Percentiles rank a stretch among this genome's conserved stretches.
Evolutionary conservation across 305 asterid genomes (phyloP).

Genomic region (Stenogyne calaminthoides): DNA sequence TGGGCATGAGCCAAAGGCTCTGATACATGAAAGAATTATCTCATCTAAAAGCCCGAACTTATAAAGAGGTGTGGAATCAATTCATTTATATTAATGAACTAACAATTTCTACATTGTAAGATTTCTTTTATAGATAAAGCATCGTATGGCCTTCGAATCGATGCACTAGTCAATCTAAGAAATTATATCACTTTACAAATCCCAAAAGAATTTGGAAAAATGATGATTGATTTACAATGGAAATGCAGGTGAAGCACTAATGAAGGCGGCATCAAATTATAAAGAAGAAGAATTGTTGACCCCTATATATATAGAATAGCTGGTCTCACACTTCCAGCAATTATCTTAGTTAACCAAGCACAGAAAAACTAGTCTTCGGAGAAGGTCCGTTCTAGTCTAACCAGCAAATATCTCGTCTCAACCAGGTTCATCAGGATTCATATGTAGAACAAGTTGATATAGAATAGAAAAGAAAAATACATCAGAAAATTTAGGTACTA

Average conservation of each 20-base stretch:
- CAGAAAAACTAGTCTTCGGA: not conserved
- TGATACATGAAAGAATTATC: too few species aligned
- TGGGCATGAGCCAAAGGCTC: too few species aligned
- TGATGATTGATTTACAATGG: conserved; percentile 13
- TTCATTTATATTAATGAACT: too few species aligned
- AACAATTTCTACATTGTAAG: not conserved
- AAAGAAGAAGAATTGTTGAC: conserved; percentile 7
- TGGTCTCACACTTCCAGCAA: not conserved
- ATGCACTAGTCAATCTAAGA: not conserved
- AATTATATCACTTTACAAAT: conserved; percentile 11
- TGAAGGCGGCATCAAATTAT: not conserved
- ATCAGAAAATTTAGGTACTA: conserved; percentile 4
- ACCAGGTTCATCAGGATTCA: conserved; percentile 13
- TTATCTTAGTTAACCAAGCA: conserved; percentile 20
- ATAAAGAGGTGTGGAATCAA: too few species aligned
- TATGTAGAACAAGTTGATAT: not conserved
- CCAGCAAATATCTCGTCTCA: not conserved
- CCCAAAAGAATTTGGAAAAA: not conserved
- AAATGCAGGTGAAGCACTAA: conserved; percentile 19
- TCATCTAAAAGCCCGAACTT: too few species aligned
- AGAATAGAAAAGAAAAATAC: not conserved
- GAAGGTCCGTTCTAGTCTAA: not conserved
- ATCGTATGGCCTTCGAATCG: conserved; percentile 10
- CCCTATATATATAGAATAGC: conserved; percentile 10
- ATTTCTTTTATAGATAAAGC: conserved; percentile 6